Conservation (phyloP, 148 eudicot species). For the Hydrangea macrophylla region DNA sequence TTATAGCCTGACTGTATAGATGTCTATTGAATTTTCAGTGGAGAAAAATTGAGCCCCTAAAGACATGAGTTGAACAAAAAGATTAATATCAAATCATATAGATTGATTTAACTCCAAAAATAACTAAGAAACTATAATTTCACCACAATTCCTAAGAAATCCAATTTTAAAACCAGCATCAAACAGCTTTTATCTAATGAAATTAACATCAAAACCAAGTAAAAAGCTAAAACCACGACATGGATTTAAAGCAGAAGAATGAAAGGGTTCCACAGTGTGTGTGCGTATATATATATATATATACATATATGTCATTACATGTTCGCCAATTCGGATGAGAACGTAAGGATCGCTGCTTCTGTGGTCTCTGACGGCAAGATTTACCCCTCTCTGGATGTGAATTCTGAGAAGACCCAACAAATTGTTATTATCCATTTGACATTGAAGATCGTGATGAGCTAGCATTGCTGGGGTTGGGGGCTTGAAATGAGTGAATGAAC, state of each 20-base stretch:
- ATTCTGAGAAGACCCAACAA: constrained; percentile 6
- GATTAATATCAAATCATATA: neutral
- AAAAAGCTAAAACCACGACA: neutral
- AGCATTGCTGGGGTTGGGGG: no score
- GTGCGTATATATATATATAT: no score
- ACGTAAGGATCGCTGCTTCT: constrained; percentile 41
- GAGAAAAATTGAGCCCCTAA: no score
- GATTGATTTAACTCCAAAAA: neutral
- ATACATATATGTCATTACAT: constrained; percentile 24
- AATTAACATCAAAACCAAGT: no score
- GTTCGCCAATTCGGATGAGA: constrained; percentile 29
- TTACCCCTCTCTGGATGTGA: constrained; percentile 22
- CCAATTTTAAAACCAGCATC: neutral
- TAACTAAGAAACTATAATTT: neutral
- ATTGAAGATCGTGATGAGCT: no score
- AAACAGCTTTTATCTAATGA: no score
- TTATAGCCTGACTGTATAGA: no score
- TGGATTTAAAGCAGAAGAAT: neutral
- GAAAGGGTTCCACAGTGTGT: no score
- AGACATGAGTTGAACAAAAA: neutral
- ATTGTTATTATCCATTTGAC: no score
- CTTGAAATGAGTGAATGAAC: no score
- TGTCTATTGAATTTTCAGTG: no score
- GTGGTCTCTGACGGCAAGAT: constrained; percentile 31
- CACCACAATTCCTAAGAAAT: neutral